Base-by-base conservation (phyloP, 2,329 filamentous ascomycete species). In the Xylariales sp. region DNA sequence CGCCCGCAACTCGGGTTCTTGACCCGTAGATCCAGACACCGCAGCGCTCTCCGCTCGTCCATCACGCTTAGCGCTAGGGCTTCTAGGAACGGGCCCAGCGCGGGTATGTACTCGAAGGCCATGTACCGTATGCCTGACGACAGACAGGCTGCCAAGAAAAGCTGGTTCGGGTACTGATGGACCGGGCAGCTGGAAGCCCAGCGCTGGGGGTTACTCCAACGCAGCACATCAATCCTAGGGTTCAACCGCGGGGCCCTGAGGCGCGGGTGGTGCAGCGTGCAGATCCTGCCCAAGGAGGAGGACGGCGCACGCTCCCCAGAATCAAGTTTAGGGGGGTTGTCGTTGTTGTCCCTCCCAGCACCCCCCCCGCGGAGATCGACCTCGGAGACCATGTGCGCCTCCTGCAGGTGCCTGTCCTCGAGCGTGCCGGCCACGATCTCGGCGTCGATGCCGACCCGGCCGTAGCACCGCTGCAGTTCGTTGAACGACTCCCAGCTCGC, bases 61-160 rank as follows among this genome's bases (percentile, higher is more conserved):
- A 52, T 38, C 12, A 51, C 44, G 6, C 45, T 44, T 2, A 45
- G 10, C 10, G 46, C 45, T n/a, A 53, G 28, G 10, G 38, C 42
- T 12, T 47, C 44, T 2, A 53, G 43, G 16, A 48, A 43, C 9
- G 22, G 24, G 25, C 34, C 31, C 43, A 51, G 41, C 9, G 38
- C 41, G 1, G 27, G n/a, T 3, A 48, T 38, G 40, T 45, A 46
- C 16, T 39, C 36, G 36, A n/a, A n/a, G 8, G 24, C 24, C 3
- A 47, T 37, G 41, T 46, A 47, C 19, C 33, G 28, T 28, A 53
- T 15, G 35, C 42, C 46, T 8, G 49, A 50, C 5, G 50, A 50
- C 16, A 53, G 38, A 12, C 45, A 48, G 5, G 51, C 45, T 4
- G 45, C 50, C 14, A 52, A 37, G 31, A 52, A 52, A 28, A 53